These are phyloP conservation scores for Wickerhamiella brachini DNA, from an alignment of 805 yeast species.

Conservation along the genomic window DNA sequence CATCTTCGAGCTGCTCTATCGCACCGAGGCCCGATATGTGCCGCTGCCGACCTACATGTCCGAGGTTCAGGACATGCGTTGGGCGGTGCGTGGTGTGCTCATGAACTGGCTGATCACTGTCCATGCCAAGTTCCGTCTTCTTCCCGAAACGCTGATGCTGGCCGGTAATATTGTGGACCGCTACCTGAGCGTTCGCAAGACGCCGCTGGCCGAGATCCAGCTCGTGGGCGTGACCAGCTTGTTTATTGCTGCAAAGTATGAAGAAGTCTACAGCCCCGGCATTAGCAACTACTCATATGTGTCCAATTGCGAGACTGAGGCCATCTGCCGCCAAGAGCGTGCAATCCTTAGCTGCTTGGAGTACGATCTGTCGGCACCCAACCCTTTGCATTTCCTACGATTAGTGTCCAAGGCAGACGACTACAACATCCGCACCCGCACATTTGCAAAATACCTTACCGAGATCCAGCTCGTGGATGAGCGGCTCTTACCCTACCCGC, in stretches of 20 bases:
- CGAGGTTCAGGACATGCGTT: conserved; percentile 47
- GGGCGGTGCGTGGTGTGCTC: conserved; percentile 70
- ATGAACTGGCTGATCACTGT: conserved; percentile 94
- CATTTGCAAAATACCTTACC: conserved; percentile 69
- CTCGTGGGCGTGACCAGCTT: conserved; percentile 73
- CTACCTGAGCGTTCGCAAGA: conserved; percentile 60
- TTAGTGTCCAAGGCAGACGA: conserved; percentile 84
- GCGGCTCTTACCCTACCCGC: conserved; percentile 55
- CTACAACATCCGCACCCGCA: conserved; percentile 71
- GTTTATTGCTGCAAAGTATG: conserved; percentile 85
- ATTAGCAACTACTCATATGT: conserved; percentile 75
- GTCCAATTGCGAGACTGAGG: conserved; percentile 74
- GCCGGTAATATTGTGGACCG: conserved; percentile 82
- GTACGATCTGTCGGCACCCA: conserved; percentile 71
- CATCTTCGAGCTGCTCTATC: conserved; percentile 67
- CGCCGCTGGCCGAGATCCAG: conserved; percentile 68
- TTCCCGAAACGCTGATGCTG: conserved; percentile 74
- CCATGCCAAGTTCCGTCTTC: conserved; percentile 65
- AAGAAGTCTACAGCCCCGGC: conserved; percentile 81
- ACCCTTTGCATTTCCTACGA: conserved; percentile 79
- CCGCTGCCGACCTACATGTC: conserved; percentile 45
- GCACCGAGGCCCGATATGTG: conserved; percentile 55
- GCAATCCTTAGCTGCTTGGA: conserved; percentile 56
- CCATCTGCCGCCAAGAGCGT: conserved; percentile 71
- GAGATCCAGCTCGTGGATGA: conserved; percentile 69